phyloP scores from a whole-genome alignment of 805 yeast species.

The Candida pseudoglaebosa region DNA sequence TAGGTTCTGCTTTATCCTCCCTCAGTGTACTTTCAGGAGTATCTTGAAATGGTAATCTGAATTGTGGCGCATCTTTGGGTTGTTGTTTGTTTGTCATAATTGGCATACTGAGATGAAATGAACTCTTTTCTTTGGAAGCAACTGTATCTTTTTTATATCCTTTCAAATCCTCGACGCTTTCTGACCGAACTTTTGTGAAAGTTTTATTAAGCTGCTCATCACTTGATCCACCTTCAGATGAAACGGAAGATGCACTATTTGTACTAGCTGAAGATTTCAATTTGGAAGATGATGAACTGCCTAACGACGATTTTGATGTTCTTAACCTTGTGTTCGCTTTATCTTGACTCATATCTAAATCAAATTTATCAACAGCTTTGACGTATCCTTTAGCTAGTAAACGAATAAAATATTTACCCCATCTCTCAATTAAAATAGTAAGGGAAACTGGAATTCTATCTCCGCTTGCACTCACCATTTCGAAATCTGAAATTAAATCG shows the following conservation, averaged over 20 bases:
- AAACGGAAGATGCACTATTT: conserved; percentile 9
- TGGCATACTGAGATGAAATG: conserved; percentile 19
- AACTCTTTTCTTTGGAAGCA: conserved; percentile 7
- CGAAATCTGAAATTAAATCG: conserved; percentile 63
- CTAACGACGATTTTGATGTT: conserved; percentile 10
- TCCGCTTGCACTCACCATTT: conserved; percentile 67
- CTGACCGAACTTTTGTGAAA: conserved; percentile 1
- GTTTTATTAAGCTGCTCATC: not conserved
- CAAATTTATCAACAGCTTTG: conserved; percentile 45
- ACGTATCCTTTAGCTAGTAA: conserved; percentile 63
- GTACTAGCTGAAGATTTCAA: conserved; percentile 11
- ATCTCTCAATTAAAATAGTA: conserved; percentile 60
- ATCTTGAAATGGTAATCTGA: conserved; percentile 71
- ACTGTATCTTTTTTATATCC: conserved; percentile 2
- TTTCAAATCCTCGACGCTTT: not conserved
- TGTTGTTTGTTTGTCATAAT: conserved; percentile 13
- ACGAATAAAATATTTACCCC: conserved; percentile 71
- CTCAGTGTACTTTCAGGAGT: conserved; percentile 2
- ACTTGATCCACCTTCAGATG: conserved; percentile 10
- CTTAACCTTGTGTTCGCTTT: conserved; percentile 8
- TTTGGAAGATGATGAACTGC: conserved; percentile 7
- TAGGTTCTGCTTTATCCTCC: not conserved
- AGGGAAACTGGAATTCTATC: conserved; percentile 62
- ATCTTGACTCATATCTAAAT: conserved; percentile 18
- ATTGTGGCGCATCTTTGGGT: conserved; percentile 45